Evolutionary conservation across 2,329 filamentous ascomycete species (phyloP).

Genomic region (Camillea tinctor): DNA sequence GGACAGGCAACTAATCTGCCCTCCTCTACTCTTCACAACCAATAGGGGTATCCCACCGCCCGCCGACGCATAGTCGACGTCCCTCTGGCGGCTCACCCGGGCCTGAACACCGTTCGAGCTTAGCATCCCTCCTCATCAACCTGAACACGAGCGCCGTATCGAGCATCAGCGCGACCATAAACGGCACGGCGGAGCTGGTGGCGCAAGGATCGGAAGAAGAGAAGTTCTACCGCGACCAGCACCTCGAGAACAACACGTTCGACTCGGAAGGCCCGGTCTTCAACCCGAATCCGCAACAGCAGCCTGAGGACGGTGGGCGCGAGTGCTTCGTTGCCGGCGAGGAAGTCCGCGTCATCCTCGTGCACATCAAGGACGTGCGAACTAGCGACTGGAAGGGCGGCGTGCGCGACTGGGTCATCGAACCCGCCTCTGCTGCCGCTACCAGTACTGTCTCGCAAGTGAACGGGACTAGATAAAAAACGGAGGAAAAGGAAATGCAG

Average conservation of each 20-base stretch:
- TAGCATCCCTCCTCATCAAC: slow-evolving; percentile 82
- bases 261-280: slow-evolving; percentile 55
- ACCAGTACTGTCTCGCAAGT: slow-evolving; percentile 15
- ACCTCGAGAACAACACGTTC: slow-evolving; percentile 92
- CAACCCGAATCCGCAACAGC: slow-evolving; percentile 33
- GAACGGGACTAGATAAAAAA: slow-evolving; percentile 37
- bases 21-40: slow-evolving; percentile 4
- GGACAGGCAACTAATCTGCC: neutral
- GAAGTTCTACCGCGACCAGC: slow-evolving; percentile 75
- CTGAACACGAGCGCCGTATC: slow-evolving; percentile 87
- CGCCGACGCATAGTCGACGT: slow-evolving; percentile 66
- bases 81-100: slow-evolving; percentile 62
- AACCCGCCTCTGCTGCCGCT: slow-evolving; percentile 27
- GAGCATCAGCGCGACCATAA: slow-evolving; percentile 90
- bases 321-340: slow-evolving; percentile 75
- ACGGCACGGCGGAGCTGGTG: slow-evolving; percentile 77
- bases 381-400: slow-evolving; percentile 96
- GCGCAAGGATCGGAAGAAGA: slow-evolving; percentile 77
- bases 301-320: slow-evolving; percentile 50
- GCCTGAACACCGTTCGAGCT: slow-evolving; percentile 66
- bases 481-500: no score
- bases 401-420: slow-evolving; percentile 72
- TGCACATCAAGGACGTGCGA: slow-evolving; percentile 78
- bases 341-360: slow-evolving; percentile 83
- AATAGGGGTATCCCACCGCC: slow-evolving; percentile 82